Percentiles rank a stretch among this genome's conserved stretches.
Evolutionary conservation across 2,329 filamentous ascomycete genomes (phyloP).

Genomic region (Ceratocystis diversiconidia): DNA sequence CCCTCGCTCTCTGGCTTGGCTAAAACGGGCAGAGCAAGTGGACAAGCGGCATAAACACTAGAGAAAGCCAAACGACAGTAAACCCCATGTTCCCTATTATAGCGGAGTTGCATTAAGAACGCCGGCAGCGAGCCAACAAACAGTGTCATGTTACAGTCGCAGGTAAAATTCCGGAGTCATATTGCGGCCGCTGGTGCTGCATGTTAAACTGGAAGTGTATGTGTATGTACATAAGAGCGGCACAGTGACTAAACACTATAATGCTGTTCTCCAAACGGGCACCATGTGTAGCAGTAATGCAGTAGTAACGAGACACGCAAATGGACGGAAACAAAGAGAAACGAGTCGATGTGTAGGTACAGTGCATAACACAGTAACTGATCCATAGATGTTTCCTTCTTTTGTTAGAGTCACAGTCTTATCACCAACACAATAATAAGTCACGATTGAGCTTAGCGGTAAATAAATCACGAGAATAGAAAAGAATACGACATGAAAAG

Average conservation of each 20-base stretch:
- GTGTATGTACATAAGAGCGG: not conserved
- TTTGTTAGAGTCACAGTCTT: too few relatives aligned
- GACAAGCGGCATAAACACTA: not conserved
- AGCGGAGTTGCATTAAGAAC: not conserved
- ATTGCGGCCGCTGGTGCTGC: not conserved
- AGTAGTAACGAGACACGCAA: not conserved
- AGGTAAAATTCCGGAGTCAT: not conserved
- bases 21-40: too few relatives aligned
- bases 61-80: not conserved
- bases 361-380: too few relatives aligned
- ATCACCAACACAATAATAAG: too few relatives aligned
- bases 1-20: too few relatives aligned
- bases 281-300: not conserved
- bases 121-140: not conserved
- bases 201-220: not conserved
- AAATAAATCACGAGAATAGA: too few relatives aligned
- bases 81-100: not conserved
- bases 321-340: not conserved
- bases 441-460: too few relatives aligned
- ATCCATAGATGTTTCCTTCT: too few relatives aligned
- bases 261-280: not conserved
- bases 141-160: not conserved
- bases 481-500: too few relatives aligned
- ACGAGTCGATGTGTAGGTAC: not conserved
- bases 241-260: not conserved